Evolutionary conservation across 257 asterid species (phyloP).

Genomic region (Nicotiana obtusifolia): DNA sequence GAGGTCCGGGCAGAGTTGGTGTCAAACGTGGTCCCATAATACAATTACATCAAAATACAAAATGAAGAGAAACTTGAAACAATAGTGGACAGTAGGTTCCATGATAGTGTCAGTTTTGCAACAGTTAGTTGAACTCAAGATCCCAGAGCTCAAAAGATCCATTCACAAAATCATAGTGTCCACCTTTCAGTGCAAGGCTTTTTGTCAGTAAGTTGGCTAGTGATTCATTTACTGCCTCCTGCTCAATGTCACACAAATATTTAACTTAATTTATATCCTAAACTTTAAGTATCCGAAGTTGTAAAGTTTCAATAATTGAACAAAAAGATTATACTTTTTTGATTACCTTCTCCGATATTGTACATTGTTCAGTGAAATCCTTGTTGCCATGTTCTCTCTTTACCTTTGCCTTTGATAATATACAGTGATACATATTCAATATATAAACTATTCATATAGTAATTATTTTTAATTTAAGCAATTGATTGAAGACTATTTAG

Average conservation of each 20-base stretch:
- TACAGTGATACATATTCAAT: no score
- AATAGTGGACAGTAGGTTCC: neutral
- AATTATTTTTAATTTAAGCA: neutral
- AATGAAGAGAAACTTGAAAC: neutral
- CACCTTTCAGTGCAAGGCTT: slow-evolving; percentile 52
- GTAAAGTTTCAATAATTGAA: no score
- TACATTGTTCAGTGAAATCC: slow-evolving; percentile 47
- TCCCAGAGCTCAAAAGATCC: slow-evolving; percentile 76
- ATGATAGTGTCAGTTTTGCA: neutral
- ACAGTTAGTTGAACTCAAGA: slow-evolving; percentile 38
- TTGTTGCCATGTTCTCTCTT: slow-evolving; percentile 30
- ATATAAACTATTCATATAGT: no score
- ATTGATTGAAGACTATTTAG: no score
- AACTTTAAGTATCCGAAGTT: neutral
- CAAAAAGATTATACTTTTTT: no score
- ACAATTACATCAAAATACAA: neutral
- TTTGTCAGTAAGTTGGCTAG: slow-evolving; percentile 61
- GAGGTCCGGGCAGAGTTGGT: fast-evolving
- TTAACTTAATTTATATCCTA: neutral
- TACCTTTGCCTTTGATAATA: slow-evolving; percentile 58
- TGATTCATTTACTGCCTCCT: slow-evolving; percentile 89
- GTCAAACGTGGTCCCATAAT: neutral
- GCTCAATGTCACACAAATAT: slow-evolving; percentile 2
- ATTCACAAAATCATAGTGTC: slow-evolving; percentile 78
- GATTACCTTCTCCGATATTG: slow-evolving; percentile 63